Evolutionary conservation across 2,329 filamentous ascomycete genomes (phyloP).

Genomic region (Monilinia vaccinii-corymbosi): DNA sequence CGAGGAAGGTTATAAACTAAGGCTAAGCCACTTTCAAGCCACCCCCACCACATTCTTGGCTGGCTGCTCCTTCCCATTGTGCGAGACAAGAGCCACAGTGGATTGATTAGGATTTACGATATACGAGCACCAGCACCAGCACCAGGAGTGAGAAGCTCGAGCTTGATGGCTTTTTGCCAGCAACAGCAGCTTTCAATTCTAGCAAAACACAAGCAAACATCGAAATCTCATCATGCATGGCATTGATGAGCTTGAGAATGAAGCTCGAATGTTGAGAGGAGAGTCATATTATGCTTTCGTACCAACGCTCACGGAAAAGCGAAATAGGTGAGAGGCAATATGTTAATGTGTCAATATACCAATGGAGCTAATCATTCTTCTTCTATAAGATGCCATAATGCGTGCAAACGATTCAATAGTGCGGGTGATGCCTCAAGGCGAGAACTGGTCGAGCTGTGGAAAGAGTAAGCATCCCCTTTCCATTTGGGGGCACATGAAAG

Average conservation of each 20-base stretch:
- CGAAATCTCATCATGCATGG: slow-evolving; percentile 13
- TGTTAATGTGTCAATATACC: no score
- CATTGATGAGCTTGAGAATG: slow-evolving; percentile 39
- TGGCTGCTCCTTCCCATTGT: not conserved
- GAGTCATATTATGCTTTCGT: slow-evolving; percentile 69
- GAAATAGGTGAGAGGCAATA: slow-evolving; percentile 36
- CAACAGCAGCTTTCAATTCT: not conserved
- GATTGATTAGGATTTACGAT: not conserved
- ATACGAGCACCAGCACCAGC: no score
- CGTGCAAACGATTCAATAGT: slow-evolving; percentile 55
- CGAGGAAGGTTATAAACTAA: no score
- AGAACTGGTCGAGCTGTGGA: slow-evolving; percentile 57
- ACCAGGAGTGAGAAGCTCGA: not conserved
- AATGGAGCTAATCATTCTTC: not conserved
- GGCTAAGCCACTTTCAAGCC: not conserved
- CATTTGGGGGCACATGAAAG: not conserved
- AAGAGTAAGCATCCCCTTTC: slow-evolving; percentile 45
- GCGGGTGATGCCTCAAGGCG: slow-evolving; percentile 52
- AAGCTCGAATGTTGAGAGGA: slow-evolving; percentile 50
- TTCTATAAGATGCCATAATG: slow-evolving; percentile 36
- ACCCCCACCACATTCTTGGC: not conserved
- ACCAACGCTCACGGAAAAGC: slow-evolving; percentile 54
- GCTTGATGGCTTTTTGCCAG: no score
- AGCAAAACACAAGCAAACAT: not conserved
- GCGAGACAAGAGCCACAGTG: not conserved